Conservation (phyloP, 2,329 filamentous ascomycete genomes). For the Colletotrichum ledebouriae region DNA sequence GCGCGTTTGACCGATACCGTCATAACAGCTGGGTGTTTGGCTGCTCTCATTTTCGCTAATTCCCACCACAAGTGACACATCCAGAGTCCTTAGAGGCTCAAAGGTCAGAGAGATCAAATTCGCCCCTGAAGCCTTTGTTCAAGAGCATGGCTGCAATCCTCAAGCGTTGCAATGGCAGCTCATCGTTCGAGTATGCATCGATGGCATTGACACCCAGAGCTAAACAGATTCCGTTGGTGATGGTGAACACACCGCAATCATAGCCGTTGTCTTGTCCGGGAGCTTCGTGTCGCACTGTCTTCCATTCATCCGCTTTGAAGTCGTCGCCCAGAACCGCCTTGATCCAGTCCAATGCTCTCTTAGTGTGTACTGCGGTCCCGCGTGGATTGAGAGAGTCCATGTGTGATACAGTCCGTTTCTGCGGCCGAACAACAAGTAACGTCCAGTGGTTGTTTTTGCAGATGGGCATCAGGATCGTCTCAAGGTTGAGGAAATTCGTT, state of each 20-base stretch:
- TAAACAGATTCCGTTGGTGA: conserved; percentile 78
- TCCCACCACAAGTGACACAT: background rate
- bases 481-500: conserved; percentile 73
- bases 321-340: conserved; percentile 65
- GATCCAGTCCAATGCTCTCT: conserved; percentile 67
- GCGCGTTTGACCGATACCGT: background rate
- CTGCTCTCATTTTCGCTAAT: too few relatives aligned
- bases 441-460: conserved; percentile 78
- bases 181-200: conserved; percentile 61
- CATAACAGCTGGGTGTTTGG: too few relatives aligned
- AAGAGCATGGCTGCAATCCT: conserved; percentile 75
- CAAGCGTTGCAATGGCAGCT: conserved; percentile 72
- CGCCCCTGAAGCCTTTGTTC: conserved; percentile 74
- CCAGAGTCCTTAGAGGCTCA: conserved; percentile 37
- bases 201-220: conserved; percentile 66
- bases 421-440: conserved; percentile 74
- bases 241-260: conserved; percentile 84
- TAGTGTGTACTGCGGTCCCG: conserved; percentile 57
- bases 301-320: conserved; percentile 73
- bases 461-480: conserved; percentile 79
- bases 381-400: conserved; percentile 73
- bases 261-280: conserved; percentile 74
- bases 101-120: conserved; percentile 65
- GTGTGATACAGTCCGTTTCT: conserved; percentile 72
- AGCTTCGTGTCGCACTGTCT: conserved; percentile 61